Percentiles rank a stretch among this genome's conserved stretches.
Evolutionary conservation across 108 stramenopile species (phyloP).

Genomic region (Cyclostephanos tholiformis): DNA sequence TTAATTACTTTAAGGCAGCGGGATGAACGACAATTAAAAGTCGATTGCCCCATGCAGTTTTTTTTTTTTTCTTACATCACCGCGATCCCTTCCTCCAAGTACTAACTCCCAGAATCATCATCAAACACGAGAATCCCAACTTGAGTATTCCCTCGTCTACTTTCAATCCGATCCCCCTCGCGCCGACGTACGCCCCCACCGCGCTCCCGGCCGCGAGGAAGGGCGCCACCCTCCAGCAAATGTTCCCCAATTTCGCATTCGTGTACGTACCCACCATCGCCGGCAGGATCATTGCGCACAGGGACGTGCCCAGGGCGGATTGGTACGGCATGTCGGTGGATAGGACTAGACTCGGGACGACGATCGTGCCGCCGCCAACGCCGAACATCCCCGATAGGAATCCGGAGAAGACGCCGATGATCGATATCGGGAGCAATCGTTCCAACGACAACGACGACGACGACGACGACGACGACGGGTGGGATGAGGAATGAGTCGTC

Average conservation of each 20-base stretch:
- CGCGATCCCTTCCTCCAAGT: constrained; percentile 48
- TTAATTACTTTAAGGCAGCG: not conserved
- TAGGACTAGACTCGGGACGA: constrained; percentile 83
- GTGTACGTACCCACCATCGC: constrained; percentile 78
- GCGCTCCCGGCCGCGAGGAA: constrained; percentile 79
- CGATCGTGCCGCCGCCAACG: constrained; percentile 90
- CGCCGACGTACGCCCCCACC: constrained; percentile 82
- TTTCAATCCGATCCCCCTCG: constrained; percentile 57
- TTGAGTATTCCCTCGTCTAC: constrained; percentile 69
- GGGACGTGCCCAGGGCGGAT: constrained; percentile 84
- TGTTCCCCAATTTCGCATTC: constrained; percentile 74
- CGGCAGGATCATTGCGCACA: constrained; percentile 84
- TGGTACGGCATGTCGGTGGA: constrained; percentile 83
- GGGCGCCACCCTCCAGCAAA: constrained; percentile 75
- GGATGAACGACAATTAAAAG: too few species aligned
- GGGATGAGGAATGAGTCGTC: too few species aligned
- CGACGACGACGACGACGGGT: not conserved
- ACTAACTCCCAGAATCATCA: constrained; percentile 67
- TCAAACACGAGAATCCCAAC: constrained; percentile 76
- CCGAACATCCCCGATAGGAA: constrained; percentile 91
- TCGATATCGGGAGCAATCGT: constrained; percentile 43
- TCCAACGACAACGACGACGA: not conserved
- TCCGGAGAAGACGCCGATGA: constrained; percentile 47
- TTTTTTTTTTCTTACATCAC: not conserved
- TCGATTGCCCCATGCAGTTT: not conserved